Evolutionary conservation across 78 protist genomes (phyloP).

Genomic region (Cavenderia fasciculata): DNA sequence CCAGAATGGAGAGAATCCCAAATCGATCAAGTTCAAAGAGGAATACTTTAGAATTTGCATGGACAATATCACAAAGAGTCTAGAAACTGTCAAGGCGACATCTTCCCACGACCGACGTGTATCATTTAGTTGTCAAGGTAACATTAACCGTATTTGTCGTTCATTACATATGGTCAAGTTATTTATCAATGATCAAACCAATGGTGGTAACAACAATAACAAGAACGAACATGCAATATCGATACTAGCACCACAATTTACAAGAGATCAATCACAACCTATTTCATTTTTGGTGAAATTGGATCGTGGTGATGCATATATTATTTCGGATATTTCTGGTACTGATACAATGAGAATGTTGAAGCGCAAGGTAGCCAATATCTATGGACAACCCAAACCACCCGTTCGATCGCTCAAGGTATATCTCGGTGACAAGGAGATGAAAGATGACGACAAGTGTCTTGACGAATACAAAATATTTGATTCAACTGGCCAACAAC

Average conservation of each 20-base stretch:
- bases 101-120: no score
- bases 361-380: constrained; percentile 35
- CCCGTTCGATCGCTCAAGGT: constrained; percentile 38
- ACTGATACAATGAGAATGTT: constrained; percentile 67
- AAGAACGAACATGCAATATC: background rate
- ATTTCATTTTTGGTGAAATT: constrained; percentile 44
- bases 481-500: constrained; percentile 54
- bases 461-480: constrained; percentile 61
- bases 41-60: constrained; percentile 30
- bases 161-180: constrained; percentile 31
- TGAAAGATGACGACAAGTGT: constrained; percentile 60
- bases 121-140: no score
- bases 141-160: constrained; percentile 30
- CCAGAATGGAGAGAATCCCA: constrained; percentile 14
- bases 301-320: constrained; percentile 69
- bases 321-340: constrained; percentile 23
- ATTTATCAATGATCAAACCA: constrained; percentile 8
- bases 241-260: background rate
- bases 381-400: constrained; percentile 48
- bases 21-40: constrained; percentile 45
- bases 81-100: background rate
- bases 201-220: background rate
- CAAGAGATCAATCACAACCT: background rate
- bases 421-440: constrained; percentile 29
- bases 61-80: constrained; percentile 20